Base-by-base conservation (phyloP, 768 basidiomycete genomes). In the Hypsizygus marmoreus region DNA sequence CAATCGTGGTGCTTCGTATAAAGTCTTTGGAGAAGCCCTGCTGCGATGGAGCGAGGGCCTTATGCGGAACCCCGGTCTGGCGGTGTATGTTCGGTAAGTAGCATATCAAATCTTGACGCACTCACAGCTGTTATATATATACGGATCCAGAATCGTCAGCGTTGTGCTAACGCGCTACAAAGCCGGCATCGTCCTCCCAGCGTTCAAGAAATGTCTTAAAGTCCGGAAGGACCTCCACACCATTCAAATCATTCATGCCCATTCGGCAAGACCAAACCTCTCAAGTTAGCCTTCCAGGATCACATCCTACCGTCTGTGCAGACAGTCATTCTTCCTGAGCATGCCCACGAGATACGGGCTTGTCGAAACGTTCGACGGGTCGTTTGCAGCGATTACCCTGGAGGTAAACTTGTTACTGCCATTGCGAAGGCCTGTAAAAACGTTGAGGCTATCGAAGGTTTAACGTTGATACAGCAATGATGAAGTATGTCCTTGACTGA, bases 141-240 rank as follows among this genome's bases (percentile, higher is more conserved):
- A 8, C 16, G 2, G 3, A 13, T 5, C 35, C 14, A 66, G 62
- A 25, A 59, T 40, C 12, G 55, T 60, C 24, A 66, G 56, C 24
- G 61, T 68, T 19, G 46, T 55, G 0, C 48, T 69, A 9, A 65
- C 64, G 4, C 59, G 65, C 11, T 67, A 60, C 45, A 49, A 53
- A 1, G 39, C 56, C 7, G 20, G 14, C 1, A 54, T 55, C 1
- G 58, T 63, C 17, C 56, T 69, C 7, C 51, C 57, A 1, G 57
- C 61, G 8, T 63, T 67, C 20, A 60, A 61, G 8, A 52, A 42
- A 2, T 63, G 61, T 40, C 45, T 69, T 10, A 46, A 59, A 6
- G 46, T 34, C 14, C 61, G 68, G 12, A 65, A 66, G 2, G 66
- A 65, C 43, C 51, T 67, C 13, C 59, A 61, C 46, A 67, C 63